A percentile compares a stretch with the other conserved stretches of the same genome.
Conservation (phyloP, 768 basidiomycete genomes). For the Rhizopogon salebrosus region DNA sequence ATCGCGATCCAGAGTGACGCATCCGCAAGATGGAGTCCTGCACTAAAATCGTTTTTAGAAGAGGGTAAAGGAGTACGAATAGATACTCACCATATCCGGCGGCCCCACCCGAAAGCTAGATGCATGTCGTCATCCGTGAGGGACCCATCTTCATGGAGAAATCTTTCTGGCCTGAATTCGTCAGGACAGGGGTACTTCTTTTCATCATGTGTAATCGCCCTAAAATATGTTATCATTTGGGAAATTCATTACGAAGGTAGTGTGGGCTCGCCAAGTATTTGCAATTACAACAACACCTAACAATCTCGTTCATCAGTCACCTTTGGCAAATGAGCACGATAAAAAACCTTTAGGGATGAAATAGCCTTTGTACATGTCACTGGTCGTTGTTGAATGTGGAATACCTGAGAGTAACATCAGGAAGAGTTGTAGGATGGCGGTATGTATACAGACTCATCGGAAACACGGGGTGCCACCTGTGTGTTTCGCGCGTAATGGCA, state of each 20-base stretch:
- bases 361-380: conserved; percentile 39
- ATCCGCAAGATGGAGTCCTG: conserved; percentile 37
- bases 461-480: background rate
- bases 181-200: conserved; percentile 32
- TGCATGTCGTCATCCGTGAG: conserved; percentile 13
- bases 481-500: background rate
- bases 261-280: background rate
- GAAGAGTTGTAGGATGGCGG: background rate
- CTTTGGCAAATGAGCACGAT: background rate
- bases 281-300: background rate
- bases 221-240: conserved; percentile 3
- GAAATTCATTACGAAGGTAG: background rate
- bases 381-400: conserved; percentile 28
- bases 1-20: conserved; percentile 29
- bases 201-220: conserved; percentile 31
- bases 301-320: too few relatives aligned
- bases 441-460: background rate
- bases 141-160: conserved; percentile 12
- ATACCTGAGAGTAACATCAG: conserved; percentile 11
- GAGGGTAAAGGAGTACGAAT: background rate
- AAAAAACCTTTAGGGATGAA: conserved; percentile 43
- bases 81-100: conserved; percentile 21
- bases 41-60: conserved; percentile 17
- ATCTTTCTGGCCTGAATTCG: conserved; percentile 34
- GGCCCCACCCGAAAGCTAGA: conserved; percentile 35